Percentiles rank a stretch among this genome's conserved stretches.
Conservation (phyloP, 148 eudicot species). For the Heliamphora exappendiculata region DNA sequence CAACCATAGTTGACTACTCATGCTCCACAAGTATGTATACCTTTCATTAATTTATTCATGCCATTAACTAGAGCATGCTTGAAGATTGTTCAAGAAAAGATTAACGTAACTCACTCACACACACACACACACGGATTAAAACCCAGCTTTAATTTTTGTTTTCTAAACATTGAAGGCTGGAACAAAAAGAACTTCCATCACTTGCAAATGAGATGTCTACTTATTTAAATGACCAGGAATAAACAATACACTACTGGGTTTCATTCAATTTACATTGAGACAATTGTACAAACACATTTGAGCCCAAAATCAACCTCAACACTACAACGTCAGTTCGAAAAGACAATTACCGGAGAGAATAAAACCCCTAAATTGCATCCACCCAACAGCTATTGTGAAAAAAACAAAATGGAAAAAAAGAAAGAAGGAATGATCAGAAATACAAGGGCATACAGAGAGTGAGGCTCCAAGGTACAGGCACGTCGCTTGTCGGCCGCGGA, state of each 20-base stretch:
- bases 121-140: background rate
- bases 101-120: no score
- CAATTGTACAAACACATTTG: slow-evolving; percentile 5
- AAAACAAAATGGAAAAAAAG: background rate
- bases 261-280: background rate
- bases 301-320: background rate
- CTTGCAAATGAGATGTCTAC: background rate
- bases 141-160: background rate
- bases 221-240: background rate
- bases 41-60: no score
- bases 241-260: no score
- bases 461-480: background rate
- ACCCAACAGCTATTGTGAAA: no score
- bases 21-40: no score
- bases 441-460: background rate
- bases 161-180: no score
- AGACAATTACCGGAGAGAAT: background rate
- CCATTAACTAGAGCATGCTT: no score
- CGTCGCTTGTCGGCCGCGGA: background rate
- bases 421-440: background rate
- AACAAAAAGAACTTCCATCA: background rate
- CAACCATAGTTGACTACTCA: no score
- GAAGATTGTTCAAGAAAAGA: no score
- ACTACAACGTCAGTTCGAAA: background rate
- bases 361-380: no score